phyloP scores from a whole-genome alignment of 129 eudicot species.

The Tagetes patula region DNA sequence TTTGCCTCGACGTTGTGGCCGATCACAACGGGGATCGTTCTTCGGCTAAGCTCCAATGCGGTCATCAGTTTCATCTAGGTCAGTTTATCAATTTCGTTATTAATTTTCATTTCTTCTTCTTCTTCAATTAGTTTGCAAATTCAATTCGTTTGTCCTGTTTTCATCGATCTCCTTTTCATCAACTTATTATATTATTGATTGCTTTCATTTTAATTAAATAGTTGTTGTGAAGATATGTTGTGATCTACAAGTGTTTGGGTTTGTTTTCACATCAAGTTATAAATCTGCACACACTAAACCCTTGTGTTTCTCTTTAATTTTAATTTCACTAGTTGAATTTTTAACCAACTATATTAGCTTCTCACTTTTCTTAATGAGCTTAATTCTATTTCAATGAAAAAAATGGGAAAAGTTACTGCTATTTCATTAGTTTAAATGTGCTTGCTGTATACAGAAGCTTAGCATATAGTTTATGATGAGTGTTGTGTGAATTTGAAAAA shows the following conservation, averaged over 20 bases:
- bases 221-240: neutral
- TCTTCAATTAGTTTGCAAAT: neutral
- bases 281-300: constrained; percentile 15
- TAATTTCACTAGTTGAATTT: no score
- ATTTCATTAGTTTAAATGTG: neutral
- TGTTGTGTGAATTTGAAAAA: neutral
- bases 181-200: no score
- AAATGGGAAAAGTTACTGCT: neutral
- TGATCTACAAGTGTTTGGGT: neutral
- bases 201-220: no score
- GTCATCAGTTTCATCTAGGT: constrained; percentile 88
- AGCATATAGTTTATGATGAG: neutral
- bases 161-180: no score
- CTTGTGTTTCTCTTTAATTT: no score
- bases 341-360: no score
- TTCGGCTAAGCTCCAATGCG: constrained; percentile 92
- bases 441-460: neutral
- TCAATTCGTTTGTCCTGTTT: neutral
- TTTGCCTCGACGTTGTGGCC: constrained; percentile 77
- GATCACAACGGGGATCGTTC: constrained; percentile 67
- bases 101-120: no score
- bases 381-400: no score
- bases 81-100: constrained; percentile 21
- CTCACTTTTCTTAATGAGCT: no score
- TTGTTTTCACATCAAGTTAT: neutral